Evolutionary conservation across 2,329 filamentous ascomycete species (phyloP), one percentile per base, ranked within the genome.

Genomic region (Simplicillium sp.): DNA sequence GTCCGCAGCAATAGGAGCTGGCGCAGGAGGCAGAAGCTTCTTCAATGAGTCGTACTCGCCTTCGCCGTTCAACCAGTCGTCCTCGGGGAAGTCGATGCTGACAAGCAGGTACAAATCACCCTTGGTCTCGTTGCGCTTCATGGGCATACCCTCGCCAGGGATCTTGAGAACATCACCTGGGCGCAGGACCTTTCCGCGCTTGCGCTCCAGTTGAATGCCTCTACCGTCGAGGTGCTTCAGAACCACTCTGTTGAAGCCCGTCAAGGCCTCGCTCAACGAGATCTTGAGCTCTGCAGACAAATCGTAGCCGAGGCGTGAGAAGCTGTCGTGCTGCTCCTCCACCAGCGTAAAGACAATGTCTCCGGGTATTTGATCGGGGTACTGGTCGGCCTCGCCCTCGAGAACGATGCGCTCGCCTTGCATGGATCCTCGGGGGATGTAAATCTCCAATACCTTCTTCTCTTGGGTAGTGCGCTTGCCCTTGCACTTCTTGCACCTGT

Each of bases 401-500:
- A 98, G 71, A 9, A 89, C 77, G 53, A 98, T 96, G 50, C 80
- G 80, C 56, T 98, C 90, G 48, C 89, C 89, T 59, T 94, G 82
- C 69, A 77, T 77, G 32, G 84, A 84, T 36, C 90, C 90, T 39
- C 85, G 80, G 9, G 90, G 88, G 45, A 98, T 95, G 67, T 97
- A 97, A 39, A 98, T 82, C 66, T 98, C 92, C 45, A 98, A 71
- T 3, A 90, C 85, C 68, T 97, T 98, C 64, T 86, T 92, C 64
- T 92, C 85, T 54, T 88, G 83, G 35, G 80, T 79, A 12, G 87
- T 88, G 47, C 87, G 78, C 62, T 85, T 86, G 55, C 92, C 92
- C 67, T 97, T 97, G 78, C 92, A 98, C 71, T 92, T 96, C 73
- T 94, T 95, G 73, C 92, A 98, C 58, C 87, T 87, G 57, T 98